phyloP scores from a whole-genome alignment of 768 basidiomycete species.

The Podaxis rugospora region DNA sequence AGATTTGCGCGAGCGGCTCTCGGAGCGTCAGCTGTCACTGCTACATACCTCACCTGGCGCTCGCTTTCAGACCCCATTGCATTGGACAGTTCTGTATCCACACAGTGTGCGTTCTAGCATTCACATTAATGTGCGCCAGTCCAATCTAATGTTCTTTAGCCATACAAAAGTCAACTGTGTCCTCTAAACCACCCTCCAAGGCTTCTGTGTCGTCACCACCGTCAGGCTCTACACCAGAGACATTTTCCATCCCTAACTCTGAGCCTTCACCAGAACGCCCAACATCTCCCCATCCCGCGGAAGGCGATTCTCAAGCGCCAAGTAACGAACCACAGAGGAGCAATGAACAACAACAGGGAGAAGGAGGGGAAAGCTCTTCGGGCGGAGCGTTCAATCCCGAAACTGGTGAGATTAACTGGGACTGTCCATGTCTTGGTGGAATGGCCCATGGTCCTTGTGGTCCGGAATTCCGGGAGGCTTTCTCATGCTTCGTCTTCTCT shows the following conservation, averaged over 20 bases:
- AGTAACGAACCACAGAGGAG: not conserved
- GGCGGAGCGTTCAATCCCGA: conserved; percentile 85
- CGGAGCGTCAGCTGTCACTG: conserved; percentile 40
- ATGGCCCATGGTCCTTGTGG: conserved; percentile 99
- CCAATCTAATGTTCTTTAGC: not conserved
- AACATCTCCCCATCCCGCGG: not conserved
- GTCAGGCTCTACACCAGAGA: conserved; percentile 15
- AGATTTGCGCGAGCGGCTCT: conserved; percentile 26
- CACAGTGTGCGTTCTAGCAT: not conserved
- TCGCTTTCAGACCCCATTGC: conserved; percentile 39
- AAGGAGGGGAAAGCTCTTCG: conserved; percentile 16
- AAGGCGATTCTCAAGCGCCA: not conserved
- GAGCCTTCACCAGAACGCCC: conserved; percentile 14
- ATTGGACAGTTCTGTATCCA: conserved; percentile 37
- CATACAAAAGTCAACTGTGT: conserved; percentile 13
- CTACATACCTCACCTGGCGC: conserved; percentile 47
- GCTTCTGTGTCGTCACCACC: conserved; percentile 12
- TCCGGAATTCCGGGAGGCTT: conserved; percentile 87
- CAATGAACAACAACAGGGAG: conserved; percentile 2
- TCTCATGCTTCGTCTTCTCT: conserved; percentile 94
- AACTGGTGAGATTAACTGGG: conserved; percentile 99
- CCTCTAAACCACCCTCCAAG: conserved; percentile 9
- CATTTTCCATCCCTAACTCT: conserved; percentile 10
- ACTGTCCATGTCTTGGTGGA: conserved; percentile 97
- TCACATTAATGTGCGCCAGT: not conserved